A percentile compares a stretch with the other conserved stretches of the same genome.
Conservation (phyloP, 208 protist species). For the Trypanosoma avium region DNA sequence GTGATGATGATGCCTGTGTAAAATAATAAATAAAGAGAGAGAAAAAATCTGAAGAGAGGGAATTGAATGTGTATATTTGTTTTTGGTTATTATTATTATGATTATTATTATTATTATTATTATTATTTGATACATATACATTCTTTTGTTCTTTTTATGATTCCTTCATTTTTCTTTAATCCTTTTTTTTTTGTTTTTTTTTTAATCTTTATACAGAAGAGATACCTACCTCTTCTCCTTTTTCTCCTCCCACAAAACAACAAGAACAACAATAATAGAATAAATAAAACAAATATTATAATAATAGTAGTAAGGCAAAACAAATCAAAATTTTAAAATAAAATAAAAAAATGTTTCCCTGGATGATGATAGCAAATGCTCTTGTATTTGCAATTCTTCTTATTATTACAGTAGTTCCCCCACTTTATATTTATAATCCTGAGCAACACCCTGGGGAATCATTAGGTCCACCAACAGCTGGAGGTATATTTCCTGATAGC, state of each 20-base stretch:
- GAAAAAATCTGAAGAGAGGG: constrained; percentile 23
- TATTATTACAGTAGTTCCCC: constrained; percentile 49
- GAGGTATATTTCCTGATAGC: constrained; percentile 36
- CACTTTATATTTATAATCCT: constrained; percentile 66
- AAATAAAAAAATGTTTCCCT: constrained; percentile 13
- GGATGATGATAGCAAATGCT: constrained; percentile 31
- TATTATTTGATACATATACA: too few relatives aligned
- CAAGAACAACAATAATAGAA: not conserved
- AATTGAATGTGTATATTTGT: constrained; percentile 5
- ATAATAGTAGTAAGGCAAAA: constrained; percentile 11
- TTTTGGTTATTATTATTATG: not conserved
- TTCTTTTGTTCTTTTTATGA: too few relatives aligned
- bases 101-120: not conserved
- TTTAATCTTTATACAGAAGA: too few relatives aligned
- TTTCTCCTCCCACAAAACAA: too few relatives aligned
- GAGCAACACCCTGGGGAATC: constrained; percentile 30
- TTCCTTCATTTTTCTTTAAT: too few relatives aligned
- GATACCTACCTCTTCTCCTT: too few relatives aligned
- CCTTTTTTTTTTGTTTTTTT: too few relatives aligned
- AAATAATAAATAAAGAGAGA: not conserved
- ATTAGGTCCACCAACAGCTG: constrained; percentile 38
- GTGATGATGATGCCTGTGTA: constrained; percentile 28
- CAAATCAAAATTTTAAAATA: too few relatives aligned
- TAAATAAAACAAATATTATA: constrained; percentile 1
- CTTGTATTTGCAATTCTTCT: constrained; percentile 56